Percentiles rank a stretch among this genome's conserved stretches.
These are phyloP conservation scores for Ophiocordyceps camponoti-saundersi DNA, from an alignment of 2,329 filamentous ascomycete species.

Conservation along the genomic window DNA sequence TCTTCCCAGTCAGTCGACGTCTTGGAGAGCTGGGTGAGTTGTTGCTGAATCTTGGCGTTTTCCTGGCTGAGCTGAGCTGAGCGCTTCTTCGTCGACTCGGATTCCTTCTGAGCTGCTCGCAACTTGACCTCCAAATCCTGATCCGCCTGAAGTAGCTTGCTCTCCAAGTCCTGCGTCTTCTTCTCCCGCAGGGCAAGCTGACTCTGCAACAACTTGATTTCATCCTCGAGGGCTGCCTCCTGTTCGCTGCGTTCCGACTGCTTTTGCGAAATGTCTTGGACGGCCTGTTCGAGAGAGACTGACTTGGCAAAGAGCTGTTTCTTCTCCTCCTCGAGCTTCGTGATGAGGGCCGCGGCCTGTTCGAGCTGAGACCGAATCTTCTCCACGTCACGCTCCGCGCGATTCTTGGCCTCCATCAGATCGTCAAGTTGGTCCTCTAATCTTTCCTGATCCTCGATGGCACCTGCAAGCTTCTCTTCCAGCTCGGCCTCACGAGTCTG, in stretches of 20 bases:
- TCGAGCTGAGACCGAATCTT: constrained; percentile 68
- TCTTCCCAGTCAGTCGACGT: constrained; percentile 95
- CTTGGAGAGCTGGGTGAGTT: constrained; percentile 71
- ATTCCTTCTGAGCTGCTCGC: constrained; percentile 59
- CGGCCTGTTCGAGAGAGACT: constrained; percentile 49
- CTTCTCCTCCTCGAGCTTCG: constrained; percentile 75
- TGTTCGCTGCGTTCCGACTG: constrained; percentile 60
- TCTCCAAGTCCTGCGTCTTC: constrained; percentile 76
- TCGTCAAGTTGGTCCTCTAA: constrained; percentile 88
- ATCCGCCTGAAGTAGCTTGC: constrained; percentile 66
- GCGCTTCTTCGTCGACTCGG: constrained; percentile 55
- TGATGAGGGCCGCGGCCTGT: constrained; percentile 77
- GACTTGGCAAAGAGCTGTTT: constrained; percentile 52
- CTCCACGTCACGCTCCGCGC: constrained; percentile 70
- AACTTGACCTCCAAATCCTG: constrained; percentile 83
- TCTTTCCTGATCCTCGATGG: constrained; percentile 83
- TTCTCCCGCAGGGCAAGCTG: constrained; percentile 78
- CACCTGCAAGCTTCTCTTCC: constrained; percentile 79
- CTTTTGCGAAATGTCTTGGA: constrained; percentile 52
- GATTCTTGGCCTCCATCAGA: constrained; percentile 75
- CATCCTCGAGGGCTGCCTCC: constrained; percentile 61
- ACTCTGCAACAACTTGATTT: constrained; percentile 82
- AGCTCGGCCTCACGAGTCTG: constrained; percentile 84
- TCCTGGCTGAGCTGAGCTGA: constrained; percentile 65
- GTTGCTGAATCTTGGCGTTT: constrained; percentile 66